These are phyloP conservation scores for Diplodia mutila DNA, from an alignment of 2,329 filamentous ascomycete genomes.

Conservation along the genomic window DNA sequence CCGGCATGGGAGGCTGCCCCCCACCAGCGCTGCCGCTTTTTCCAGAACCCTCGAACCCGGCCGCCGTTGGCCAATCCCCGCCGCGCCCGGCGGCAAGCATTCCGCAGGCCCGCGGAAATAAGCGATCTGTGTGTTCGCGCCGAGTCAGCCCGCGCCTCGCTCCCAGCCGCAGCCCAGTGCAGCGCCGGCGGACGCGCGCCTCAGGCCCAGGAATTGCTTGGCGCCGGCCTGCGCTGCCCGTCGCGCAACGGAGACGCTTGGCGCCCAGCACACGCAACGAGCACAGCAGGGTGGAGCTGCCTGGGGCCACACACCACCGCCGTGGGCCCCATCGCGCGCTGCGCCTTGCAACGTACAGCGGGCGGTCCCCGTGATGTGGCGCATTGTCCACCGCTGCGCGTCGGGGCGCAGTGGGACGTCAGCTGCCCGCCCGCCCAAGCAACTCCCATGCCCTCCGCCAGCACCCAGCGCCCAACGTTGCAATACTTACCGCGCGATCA, in stretches of 20 bases:
- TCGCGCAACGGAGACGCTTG: conserved; percentile 13
- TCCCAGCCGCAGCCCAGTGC: conserved; percentile 2
- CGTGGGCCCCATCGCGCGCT: conserved; percentile 8
- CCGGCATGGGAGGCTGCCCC: conserved; percentile 13
- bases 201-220: conserved; percentile 1
- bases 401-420: conserved; percentile 23
- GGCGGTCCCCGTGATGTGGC: conserved; percentile 18
- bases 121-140: conserved; percentile 22
- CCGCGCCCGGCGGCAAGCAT: background rate
- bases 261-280: conserved; percentile 7
- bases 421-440: conserved; percentile 17
- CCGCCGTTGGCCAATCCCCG: conserved; percentile 6
- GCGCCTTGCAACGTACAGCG: conserved; percentile 21
- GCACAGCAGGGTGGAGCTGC: conserved; percentile 20
- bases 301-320: conserved; percentile 2
- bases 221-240: background rate
- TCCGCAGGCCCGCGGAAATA: conserved; percentile 18
- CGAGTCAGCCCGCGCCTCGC: conserved; percentile 13
- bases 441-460: background rate
- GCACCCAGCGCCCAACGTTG: background rate
- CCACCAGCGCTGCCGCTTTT: conserved; percentile 16
- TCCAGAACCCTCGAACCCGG: conserved; percentile 21
- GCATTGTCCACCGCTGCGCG: conserved; percentile 22
- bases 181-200: conserved; percentile 8
- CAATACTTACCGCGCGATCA: background rate